These are phyloP conservation scores for Nitzschia putrida DNA, from an alignment of 108 stramenopile species.

Conservation along the genomic window DNA sequence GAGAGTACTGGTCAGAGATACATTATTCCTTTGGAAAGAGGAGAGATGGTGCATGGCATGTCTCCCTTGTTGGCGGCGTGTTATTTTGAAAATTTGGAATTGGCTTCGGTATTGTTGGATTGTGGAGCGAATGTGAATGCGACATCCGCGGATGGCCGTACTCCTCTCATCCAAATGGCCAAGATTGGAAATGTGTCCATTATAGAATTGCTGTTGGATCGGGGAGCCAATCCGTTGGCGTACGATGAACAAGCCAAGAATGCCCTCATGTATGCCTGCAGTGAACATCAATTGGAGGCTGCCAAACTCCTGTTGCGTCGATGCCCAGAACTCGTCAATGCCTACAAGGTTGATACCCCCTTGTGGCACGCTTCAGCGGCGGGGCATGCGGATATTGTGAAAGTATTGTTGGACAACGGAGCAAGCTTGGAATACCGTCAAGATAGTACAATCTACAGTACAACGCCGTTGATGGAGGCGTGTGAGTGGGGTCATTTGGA, in stretches of 20 bases:
- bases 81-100: neutral
- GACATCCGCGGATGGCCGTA: conserved; percentile 8
- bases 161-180: conserved; percentile 20
- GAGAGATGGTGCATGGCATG: conserved; percentile 4
- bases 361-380: conserved; percentile 29
- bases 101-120: neutral
- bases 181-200: conserved; percentile 4
- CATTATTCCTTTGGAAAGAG: neutral
- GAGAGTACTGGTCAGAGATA: too few relatives aligned
- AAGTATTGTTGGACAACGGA: neutral
- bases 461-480: conserved; percentile 32
- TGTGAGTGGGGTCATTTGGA: conserved; percentile 29
- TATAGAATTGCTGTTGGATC: neutral
- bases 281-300: conserved; percentile 8
- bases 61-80: conserved; percentile 3
- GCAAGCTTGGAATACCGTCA: conserved; percentile 16
- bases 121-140: conserved; percentile 10
- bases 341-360: conserved; percentile 29
- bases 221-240: conserved; percentile 8
- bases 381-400: conserved; percentile 18
- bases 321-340: conserved; percentile 13
- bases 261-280: conserved; percentile 34
- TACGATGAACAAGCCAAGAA: conserved; percentile 39
- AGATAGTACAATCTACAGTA: conserved; percentile 24
- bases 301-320: neutral